These are phyloP conservation scores for Nannizziopsis barbatae DNA, from an alignment of 2,329 filamentous ascomycete species.

Conservation along the genomic window DNA sequence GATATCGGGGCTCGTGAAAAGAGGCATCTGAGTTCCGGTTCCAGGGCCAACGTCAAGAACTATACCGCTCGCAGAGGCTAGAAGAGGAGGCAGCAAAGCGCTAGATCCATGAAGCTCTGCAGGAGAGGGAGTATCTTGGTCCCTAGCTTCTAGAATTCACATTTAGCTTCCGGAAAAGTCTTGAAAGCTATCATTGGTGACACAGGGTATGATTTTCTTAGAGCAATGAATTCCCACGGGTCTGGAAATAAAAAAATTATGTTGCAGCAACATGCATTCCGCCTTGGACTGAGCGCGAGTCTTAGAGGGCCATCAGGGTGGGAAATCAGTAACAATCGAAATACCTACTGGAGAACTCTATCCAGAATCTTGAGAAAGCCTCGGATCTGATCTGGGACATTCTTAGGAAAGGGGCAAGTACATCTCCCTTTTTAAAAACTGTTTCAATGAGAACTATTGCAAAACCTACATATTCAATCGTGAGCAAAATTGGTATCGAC, in stretches of 20 bases:
- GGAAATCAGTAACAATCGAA: neutral
- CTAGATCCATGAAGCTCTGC: slow-evolving; percentile 22
- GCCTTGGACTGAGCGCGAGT: too few relatives aligned
- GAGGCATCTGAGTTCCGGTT: slow-evolving; percentile 40
- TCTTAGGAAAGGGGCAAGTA: slow-evolving; percentile 27
- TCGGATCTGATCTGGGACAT: slow-evolving; percentile 28
- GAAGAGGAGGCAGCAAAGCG: slow-evolving; percentile 32
- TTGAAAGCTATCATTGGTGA: too few relatives aligned
- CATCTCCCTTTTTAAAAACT: slow-evolving; percentile 25
- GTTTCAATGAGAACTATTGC: slow-evolving; percentile 24
- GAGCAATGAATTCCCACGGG: too few relatives aligned
- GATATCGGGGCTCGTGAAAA: slow-evolving; percentile 36
- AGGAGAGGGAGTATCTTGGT: slow-evolving; percentile 10
- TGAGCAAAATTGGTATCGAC: neutral
- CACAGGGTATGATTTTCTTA: too few relatives aligned
- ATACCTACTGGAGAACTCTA: slow-evolving; percentile 28
- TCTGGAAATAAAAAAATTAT: too few relatives aligned
- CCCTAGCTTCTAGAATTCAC: slow-evolving; percentile 6
- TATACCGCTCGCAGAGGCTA: slow-evolving; percentile 31
- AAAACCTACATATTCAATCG: slow-evolving; percentile 22
- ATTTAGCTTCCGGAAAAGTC: too few relatives aligned
- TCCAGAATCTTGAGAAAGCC: slow-evolving; percentile 34
- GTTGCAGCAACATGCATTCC: too few relatives aligned
- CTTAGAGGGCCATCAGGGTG: neutral
- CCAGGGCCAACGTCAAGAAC: slow-evolving; percentile 45